Conservation (phyloP, 257 asterid species). For the Anisodus acutangulus region DNA sequence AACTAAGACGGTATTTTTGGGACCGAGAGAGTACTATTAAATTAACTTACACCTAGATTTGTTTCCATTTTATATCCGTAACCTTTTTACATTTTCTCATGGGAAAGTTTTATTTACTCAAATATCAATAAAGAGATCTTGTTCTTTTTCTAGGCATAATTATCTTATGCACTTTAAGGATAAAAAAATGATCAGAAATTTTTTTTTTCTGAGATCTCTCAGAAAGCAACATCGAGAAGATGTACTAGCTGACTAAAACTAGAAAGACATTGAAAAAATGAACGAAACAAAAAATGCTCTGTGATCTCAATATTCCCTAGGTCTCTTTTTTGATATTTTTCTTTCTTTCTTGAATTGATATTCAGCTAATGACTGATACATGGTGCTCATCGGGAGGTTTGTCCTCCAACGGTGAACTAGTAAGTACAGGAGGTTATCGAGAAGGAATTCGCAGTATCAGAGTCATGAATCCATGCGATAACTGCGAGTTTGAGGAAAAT, state of each 20-base stretch:
- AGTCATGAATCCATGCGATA: constrained; percentile 40
- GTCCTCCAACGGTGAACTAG: constrained; percentile 53
- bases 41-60: background rate
- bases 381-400: constrained; percentile 98
- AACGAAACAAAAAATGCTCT: background rate
- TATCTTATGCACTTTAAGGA: background rate
- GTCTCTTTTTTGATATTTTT: background rate
- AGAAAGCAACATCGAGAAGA: background rate
- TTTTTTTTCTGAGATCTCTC: background rate
- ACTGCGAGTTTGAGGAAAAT: constrained; percentile 58
- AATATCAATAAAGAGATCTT: background rate
- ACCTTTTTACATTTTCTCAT: background rate
- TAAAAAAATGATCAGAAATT: background rate
- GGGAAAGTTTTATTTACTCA: background rate
- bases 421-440: constrained; percentile 75
- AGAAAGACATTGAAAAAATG: background rate
- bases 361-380: constrained; percentile 63
- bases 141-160: background rate
- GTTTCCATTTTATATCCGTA: background rate
- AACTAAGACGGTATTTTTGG: too few species aligned
- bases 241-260: background rate
- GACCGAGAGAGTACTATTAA: too few species aligned
- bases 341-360: background rate
- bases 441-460: constrained; percentile 63
- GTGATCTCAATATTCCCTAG: background rate